phyloP scores from a whole-genome alignment of 2,329 filamentous ascomycete species.

The Talaromyces rugulosus region DNA sequence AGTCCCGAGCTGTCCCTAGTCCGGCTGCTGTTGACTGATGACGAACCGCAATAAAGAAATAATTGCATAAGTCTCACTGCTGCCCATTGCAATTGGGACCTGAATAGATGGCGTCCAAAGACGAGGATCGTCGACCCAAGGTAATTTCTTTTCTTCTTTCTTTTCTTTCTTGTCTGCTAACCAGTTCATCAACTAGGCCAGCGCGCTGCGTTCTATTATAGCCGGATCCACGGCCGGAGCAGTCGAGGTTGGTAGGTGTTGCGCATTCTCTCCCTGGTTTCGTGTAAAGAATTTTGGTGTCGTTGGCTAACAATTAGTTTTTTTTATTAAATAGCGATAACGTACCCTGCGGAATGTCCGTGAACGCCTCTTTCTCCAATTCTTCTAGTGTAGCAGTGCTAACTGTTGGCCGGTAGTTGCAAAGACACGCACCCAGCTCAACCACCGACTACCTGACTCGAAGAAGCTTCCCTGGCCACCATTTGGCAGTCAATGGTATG shows the following conservation, averaged over 20 bases:
- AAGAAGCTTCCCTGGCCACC: slow-evolving; percentile 93
- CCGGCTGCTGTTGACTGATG: not conserved
- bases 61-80: not conserved
- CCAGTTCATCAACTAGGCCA: slow-evolving; percentile 53
- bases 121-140: slow-evolving; percentile 36
- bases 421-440: slow-evolving; percentile 92
- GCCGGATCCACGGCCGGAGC: slow-evolving; percentile 92
- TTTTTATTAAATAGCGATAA: slow-evolving; percentile 59
- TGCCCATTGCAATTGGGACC: not conserved
- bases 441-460: slow-evolving; percentile 71
- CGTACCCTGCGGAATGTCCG: slow-evolving; percentile 89
- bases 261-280: not conserved
- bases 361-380: slow-evolving; percentile 11
- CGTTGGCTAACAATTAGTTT: not conserved
- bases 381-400: not conserved
- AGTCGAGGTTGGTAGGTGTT: slow-evolving; percentile 74
- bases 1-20: not conserved
- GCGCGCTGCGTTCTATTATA: slow-evolving; percentile 80
- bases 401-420: slow-evolving; percentile 58
- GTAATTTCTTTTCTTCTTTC: slow-evolving; percentile 17
- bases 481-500: slow-evolving; percentile 94
- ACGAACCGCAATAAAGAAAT: not conserved
- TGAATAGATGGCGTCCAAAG: slow-evolving; percentile 28
- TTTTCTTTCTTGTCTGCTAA: slow-evolving; percentile 28
- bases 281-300: not conserved